Evolutionary conservation across 2,329 filamentous ascomycete genomes (phyloP).

Genomic region (Lasiodiplodia sp.): DNA sequence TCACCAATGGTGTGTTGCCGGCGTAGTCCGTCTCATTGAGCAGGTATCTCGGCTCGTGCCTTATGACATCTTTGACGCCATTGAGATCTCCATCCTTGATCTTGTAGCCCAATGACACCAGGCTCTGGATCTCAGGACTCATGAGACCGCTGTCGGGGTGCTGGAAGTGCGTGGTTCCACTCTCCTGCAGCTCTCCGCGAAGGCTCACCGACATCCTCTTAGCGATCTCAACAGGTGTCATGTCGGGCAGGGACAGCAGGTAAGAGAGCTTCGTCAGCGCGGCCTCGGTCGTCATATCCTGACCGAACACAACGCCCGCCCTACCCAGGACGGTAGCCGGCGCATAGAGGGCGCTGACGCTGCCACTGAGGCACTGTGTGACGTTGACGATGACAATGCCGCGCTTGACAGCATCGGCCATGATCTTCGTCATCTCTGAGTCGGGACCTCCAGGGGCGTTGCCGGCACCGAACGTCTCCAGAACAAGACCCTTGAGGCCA

Average conservation of each 20-base stretch:
- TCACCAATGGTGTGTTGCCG: constrained; percentile 71
- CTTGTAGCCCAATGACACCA: constrained; percentile 80
- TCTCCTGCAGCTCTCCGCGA: constrained; percentile 85
- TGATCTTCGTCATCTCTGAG: constrained; percentile 78
- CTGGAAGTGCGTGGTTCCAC: constrained; percentile 74
- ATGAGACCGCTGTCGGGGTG: constrained; percentile 69
- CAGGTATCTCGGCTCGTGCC: constrained; percentile 70
- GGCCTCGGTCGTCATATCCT: constrained; percentile 88
- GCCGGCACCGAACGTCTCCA: constrained; percentile 93
- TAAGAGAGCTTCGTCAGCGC: constrained; percentile 92
- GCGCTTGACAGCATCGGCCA: constrained; percentile 77
- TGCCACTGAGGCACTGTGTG: constrained; percentile 76
- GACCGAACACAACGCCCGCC: constrained; percentile 86
- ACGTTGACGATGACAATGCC: constrained; percentile 90
- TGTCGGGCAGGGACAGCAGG: constrained; percentile 72
- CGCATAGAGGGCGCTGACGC: constrained; percentile 50
- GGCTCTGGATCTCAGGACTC: constrained; percentile 66
- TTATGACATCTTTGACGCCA: constrained; percentile 71
- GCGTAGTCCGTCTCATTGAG: constrained; percentile 81
- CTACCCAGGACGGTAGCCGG: constrained; percentile 72
- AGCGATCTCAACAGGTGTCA: constrained; percentile 71
- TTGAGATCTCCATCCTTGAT: constrained; percentile 74
- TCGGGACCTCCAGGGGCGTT: constrained; percentile 86
- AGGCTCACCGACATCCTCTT: constrained; percentile 76
- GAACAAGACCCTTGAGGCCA: constrained; percentile 79